Conservation (phyloP, 2,329 filamentous ascomycete genomes). For the Aspergillus sclerotialis region DNA sequence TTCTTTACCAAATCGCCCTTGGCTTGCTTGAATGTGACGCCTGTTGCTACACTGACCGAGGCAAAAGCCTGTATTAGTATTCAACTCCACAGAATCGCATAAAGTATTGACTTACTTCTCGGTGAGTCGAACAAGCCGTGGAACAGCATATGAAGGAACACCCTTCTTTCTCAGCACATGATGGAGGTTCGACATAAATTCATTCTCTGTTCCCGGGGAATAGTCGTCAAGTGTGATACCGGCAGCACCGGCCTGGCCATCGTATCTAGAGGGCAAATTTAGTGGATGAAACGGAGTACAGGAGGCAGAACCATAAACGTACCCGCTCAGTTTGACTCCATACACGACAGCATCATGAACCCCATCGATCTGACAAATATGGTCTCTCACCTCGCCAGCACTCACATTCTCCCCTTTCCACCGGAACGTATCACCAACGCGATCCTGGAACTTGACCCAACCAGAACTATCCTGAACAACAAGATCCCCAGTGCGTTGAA, state of each 20-base stretch:
- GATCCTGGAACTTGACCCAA: conserved; percentile 42
- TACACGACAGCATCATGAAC: conserved; percentile 41
- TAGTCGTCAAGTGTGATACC: conserved; percentile 36
- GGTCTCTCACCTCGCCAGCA: conserved; percentile 40
- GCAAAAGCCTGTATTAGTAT: conserved; percentile 2
- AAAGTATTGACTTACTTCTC: conserved; percentile 31
- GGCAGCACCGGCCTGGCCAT: conserved; percentile 43
- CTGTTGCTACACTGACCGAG: conserved; percentile 37
- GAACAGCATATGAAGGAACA: conserved; percentile 41
- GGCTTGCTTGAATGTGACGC: conserved; percentile 46
- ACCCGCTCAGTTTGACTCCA: conserved; percentile 36
- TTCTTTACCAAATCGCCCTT: conserved; percentile 39
- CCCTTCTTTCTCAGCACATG: conserved; percentile 35
- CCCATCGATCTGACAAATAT: conserved; percentile 34
- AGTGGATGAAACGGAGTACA: conserved; percentile 1
- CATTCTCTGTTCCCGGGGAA: conserved; percentile 19
- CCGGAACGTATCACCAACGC: conserved; percentile 32
- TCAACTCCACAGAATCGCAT: background rate
- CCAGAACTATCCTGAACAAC: conserved; percentile 34
- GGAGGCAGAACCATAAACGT: conserved; percentile 5
- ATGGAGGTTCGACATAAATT: conserved; percentile 34
- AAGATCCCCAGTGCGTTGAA: conserved; percentile 41
- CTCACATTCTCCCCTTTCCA: conserved; percentile 43
- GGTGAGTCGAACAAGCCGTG: conserved; percentile 41
- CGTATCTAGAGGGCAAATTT: conserved; percentile 29